Evolutionary conservation across 2,329 filamentous ascomycete genomes (phyloP).

Genomic region (Aquanectria penicillioides): DNA sequence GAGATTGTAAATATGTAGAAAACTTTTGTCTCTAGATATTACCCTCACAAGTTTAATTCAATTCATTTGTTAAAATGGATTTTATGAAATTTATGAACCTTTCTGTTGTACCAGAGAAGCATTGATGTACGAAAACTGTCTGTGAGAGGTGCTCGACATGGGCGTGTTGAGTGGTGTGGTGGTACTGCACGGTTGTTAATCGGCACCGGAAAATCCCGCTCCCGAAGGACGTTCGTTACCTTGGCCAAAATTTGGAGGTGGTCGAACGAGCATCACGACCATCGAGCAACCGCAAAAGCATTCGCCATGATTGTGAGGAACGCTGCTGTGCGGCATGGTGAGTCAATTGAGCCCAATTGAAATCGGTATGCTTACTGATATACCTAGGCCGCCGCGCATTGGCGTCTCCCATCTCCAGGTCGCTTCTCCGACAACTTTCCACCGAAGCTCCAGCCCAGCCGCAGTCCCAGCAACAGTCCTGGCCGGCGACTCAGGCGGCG

Average conservation of each 20-base stretch:
- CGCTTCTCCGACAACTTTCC: conserved; percentile 46
- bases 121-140: neutral
- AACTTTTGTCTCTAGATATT: conserved; percentile 41
- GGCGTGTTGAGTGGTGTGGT: neutral
- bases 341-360: conserved; percentile 36
- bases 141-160: neutral
- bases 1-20: conserved; percentile 47
- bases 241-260: conserved; percentile 44
- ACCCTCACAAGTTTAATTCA: conserved; percentile 38
- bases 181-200: conserved; percentile 2
- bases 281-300: conserved; percentile 34
- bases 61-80: conserved; percentile 21
- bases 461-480: conserved; percentile 31
- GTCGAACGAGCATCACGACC: conserved; percentile 33
- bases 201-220: conserved; percentile 39
- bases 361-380: conserved; percentile 21
- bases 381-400: conserved; percentile 63
- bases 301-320: conserved; percentile 67
- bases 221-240: conserved; percentile 22
- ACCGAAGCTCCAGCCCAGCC: conserved; percentile 38
- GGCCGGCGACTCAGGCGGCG: conserved; percentile 35
- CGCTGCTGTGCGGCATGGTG: conserved; percentile 64
- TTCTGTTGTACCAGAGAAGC: neutral
- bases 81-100: conserved; percentile 3
- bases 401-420: conserved; percentile 54